Base-by-base conservation (phyloP, 805 yeast genomes). In the Candida sphagnicola region DNA sequence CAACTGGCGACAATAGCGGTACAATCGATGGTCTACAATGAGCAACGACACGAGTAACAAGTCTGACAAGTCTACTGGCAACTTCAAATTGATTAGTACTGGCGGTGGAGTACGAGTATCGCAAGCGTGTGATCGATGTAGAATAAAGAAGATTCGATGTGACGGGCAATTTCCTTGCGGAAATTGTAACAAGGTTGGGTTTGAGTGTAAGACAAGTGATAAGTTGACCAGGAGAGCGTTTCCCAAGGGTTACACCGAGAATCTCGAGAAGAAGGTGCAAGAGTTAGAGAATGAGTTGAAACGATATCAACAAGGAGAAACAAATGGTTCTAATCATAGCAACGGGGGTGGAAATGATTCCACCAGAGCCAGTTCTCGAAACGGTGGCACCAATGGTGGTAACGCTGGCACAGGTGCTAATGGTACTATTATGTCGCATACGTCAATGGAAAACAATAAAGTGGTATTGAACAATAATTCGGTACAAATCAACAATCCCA, bases 61-160 rank as follows among this genome's bases (percentile, higher is more conserved):
- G 35, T 43, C 38, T 40, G 54, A 54, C 31, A 49, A 53, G 31
- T 41, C 51, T 10, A 34, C 43, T 13, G 46, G 63, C 13, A 64
- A 62, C 45, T 54, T 60, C 41, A 66, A 66, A 42, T 50, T 67
- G 35, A 68, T 68, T 6, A 58, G 51, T 34, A 65, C 73, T 13
- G 60, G 61, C 3, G 43, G 59, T 4, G 72, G 73, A 0, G 51
- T 60, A n/a, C 44, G 91, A 44, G 80, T 82, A 2, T 75, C 84
- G 1, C 93, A 85, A 57, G 93, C 93, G 2, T 85, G 95, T 61
- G 93, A 85, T 56, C 65, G 93, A 24, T 85, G 93, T 50, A 67
- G 91, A 32, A 77, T 82, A 46, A 81, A 85, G 48, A 85, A 84
- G 59, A 82, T 83, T 45, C 79, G 80, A 46, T 85, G 93, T 59